Percentiles rank a stretch among this genome's conserved stretches.
phyloP scores from a whole-genome alignment of 495 filamentous ascomycete species.

The Jackrogersella minutella region DNA sequence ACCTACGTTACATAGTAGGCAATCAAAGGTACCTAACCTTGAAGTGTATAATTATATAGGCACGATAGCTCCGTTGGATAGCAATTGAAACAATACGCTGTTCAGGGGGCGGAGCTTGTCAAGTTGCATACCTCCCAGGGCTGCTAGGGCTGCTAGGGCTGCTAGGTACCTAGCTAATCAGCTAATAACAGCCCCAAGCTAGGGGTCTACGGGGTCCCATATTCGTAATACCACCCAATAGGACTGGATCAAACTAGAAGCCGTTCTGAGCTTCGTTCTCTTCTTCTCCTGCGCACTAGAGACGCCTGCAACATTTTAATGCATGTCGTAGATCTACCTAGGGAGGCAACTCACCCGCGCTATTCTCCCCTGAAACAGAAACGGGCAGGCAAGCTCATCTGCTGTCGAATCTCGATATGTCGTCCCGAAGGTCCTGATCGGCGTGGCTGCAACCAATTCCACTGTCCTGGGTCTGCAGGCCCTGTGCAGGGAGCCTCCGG shows the following conservation, averaged over 20 bases:
- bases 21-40: too few species aligned
- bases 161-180: too few species aligned
- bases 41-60: too few species aligned
- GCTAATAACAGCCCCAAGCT: too few species aligned
- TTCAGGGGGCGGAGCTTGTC: background rate
- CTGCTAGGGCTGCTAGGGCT: too few species aligned
- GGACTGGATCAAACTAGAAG: background rate
- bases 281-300: slow-evolving; percentile 10
- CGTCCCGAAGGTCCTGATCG: slow-evolving; percentile 30
- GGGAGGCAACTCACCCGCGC: background rate
- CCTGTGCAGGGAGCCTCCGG: too few species aligned
- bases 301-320: slow-evolving; percentile 11
- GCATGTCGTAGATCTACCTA: slow-evolving; percentile 18
- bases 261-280: slow-evolving; percentile 1
- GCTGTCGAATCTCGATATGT: slow-evolving; percentile 32
- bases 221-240: slow-evolving; percentile 37
- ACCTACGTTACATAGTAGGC: background rate
- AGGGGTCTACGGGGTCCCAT: too few species aligned
- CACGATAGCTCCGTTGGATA: slow-evolving; percentile 11
- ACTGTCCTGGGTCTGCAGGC: slow-evolving; percentile 27
- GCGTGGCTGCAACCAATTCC: slow-evolving; percentile 42
- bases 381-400: background rate
- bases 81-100: slow-evolving; percentile 4
- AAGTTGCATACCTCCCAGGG: background rate
- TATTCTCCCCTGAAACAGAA: slow-evolving; percentile 15